These are phyloP conservation scores for Metahyphopichia silvanorum DNA, from an alignment of 805 yeast species.

Conservation along the genomic window DNA sequence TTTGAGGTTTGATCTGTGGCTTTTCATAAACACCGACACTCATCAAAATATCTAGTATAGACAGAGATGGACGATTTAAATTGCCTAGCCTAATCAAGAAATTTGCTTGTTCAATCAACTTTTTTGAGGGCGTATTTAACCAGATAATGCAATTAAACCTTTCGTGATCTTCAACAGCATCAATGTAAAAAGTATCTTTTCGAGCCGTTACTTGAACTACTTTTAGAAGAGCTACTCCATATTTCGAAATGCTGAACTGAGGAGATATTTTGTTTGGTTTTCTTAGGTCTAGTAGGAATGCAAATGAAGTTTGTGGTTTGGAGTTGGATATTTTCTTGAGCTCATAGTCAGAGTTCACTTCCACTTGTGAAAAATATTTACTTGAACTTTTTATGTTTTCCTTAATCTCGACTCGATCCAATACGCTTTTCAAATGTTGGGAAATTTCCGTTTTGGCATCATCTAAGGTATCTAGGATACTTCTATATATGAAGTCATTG, in stretches of 20 bases:
- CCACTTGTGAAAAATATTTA: constrained; percentile 24
- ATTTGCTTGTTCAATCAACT: too few species aligned
- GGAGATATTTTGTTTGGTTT: constrained; percentile 24
- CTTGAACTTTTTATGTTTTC: constrained; percentile 19
- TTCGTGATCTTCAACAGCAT: too few species aligned
- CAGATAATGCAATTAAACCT: too few species aligned
- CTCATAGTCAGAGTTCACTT: constrained; percentile 1
- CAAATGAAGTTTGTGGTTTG: too few species aligned
- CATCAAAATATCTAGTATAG: too few species aligned
- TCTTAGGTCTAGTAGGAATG: constrained; percentile 20
- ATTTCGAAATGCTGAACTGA: constrained; percentile 13
- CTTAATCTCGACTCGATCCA: constrained; percentile 14
- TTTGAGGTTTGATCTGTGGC: too few species aligned
- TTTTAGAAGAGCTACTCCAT: constrained; percentile 18
- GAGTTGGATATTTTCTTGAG: constrained; percentile 1
- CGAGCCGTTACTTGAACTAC: too few species aligned
- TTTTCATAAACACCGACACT: too few species aligned
- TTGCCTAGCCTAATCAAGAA: too few species aligned
- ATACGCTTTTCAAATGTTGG: constrained; percentile 13
- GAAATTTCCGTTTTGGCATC: constrained; percentile 4
- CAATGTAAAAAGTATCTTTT: too few species aligned
- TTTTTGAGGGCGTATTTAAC: too few species aligned
- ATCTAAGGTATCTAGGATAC: neutral
- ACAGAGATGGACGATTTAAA: too few species aligned
- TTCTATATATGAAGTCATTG: constrained; percentile 6